Evolutionary conservation across 2,329 filamentous ascomycete species (phyloP), one percentile per base, ranked within the genome.

Genomic region (Berkeleyomyces basicola): DNA sequence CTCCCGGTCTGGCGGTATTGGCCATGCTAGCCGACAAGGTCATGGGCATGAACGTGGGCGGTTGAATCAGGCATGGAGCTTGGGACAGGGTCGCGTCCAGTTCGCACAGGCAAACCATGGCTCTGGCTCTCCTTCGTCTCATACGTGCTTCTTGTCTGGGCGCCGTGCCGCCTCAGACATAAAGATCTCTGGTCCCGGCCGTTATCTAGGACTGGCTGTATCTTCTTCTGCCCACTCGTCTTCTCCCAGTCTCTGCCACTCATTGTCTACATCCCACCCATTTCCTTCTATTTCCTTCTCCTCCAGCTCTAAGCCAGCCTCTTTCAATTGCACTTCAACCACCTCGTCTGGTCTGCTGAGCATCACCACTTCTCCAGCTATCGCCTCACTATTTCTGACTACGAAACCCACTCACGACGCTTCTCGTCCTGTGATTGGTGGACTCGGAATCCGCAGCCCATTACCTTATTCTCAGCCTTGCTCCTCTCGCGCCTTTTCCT

Each of bases 171-270:
- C 58, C 31, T 59, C 59, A 64, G 59, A 64, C 63, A 64, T 64
- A 64, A 64, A 64, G 63, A 64, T 64, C 31, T 51, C 59, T 61
- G 59, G 64, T 39, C 59, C 61, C 59, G 47, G 61, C 39, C 47
- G 33, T 58, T 58, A 14, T 60, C 44, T 55, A 31, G 16, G 16
- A 11, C 42, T 37, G 37, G 3, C 33, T 59, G 31, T 40, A 23
- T 51, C 43, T 61, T 61, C 49, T 63, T 58, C 44, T 39, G 11
- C 53, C 31, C 9, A n/a, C 33, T 49, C 51, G 51, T 55, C 36
- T 36, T 14, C 51, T 55, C 33, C n/a, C 33, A 37, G 51, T 36
- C 36, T 39, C 33, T 37, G 9, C 51, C 5, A n/a, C 39, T 14
- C 10, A 7, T n/a, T 37, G n/a, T n/a, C 51, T 16, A 55, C 36